Evolutionary conservation across 176 grass and related monocot species (phyloP).

Genomic region (Triticum dicoccoides): DNA sequence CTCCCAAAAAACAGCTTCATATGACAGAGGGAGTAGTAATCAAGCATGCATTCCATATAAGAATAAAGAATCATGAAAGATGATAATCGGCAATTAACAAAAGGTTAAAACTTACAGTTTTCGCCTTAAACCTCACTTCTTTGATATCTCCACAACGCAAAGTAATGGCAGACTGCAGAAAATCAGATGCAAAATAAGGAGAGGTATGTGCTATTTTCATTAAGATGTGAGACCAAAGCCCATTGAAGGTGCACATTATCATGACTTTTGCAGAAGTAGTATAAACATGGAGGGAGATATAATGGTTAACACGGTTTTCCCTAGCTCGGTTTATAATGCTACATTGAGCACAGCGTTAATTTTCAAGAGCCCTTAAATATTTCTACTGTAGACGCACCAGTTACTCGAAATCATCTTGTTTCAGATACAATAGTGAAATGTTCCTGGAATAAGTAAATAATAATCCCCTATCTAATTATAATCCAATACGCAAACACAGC

Average conservation of each 20-base stretch:
- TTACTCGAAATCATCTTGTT: neutral
- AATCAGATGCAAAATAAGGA: slow-evolving; percentile 15
- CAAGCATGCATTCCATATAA: no score
- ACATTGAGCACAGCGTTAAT: neutral
- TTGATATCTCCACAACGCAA: slow-evolving; percentile 56
- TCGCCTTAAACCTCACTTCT: slow-evolving; percentile 69
- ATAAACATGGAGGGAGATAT: no score
- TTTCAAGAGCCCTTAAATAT: neutral
- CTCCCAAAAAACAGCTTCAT: no score
- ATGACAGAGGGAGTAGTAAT: no score
- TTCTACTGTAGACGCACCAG: neutral
- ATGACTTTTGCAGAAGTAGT: no score
- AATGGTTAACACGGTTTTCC: no score
- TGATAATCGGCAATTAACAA: neutral
- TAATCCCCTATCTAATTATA: neutral
- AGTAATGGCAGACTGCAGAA: slow-evolving; percentile 51
- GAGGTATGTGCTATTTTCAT: neutral
- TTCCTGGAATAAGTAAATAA: neutral
- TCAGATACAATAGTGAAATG: neutral
- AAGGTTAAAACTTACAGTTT: slow-evolving; percentile 55
- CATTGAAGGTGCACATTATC: no score
- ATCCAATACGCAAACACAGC: neutral
- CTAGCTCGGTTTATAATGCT: neutral
- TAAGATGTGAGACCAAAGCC: no score
- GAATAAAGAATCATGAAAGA: neutral